Evolutionary conservation across 768 basidiomycete genomes (phyloP).

Genomic region (Tricholoma terreum): DNA sequence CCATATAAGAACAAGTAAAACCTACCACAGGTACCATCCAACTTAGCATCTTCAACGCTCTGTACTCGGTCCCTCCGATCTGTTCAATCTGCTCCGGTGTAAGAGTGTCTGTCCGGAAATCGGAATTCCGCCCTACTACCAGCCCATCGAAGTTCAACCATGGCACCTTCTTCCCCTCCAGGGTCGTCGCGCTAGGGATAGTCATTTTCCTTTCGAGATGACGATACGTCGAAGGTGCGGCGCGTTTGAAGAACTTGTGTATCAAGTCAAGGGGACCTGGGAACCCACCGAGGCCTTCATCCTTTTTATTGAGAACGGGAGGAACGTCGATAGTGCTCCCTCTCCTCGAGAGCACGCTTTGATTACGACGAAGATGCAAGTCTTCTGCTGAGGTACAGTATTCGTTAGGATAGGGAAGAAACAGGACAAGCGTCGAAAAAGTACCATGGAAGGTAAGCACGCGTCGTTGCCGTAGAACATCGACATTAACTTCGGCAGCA

Average conservation of each 20-base stretch:
- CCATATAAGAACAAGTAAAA: not conserved
- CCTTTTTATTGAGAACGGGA: conserved; percentile 30
- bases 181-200: conserved; percentile 45
- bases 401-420: not conserved
- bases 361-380: not conserved
- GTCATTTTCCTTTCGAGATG: conserved; percentile 51
- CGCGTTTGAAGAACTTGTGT: conserved; percentile 32
- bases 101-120: conserved; percentile 51
- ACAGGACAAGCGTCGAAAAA: not conserved
- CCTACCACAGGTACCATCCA: conserved; percentile 47
- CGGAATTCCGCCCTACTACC: conserved; percentile 59
- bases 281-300: conserved; percentile 40
- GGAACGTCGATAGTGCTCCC: not conserved
- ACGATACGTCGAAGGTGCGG: conserved; percentile 43
- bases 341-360: not conserved
- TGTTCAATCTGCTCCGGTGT: conserved; percentile 69
- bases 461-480: not conserved
- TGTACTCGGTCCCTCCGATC: conserved; percentile 75
- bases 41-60: conserved; percentile 53
- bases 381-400: not conserved
- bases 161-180: conserved; percentile 34
- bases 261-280: conserved; percentile 45
- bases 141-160: conserved; percentile 33
- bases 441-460: conserved; percentile 6
- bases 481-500: not conserved